Base-by-base conservation (phyloP, 2,329 filamentous ascomycete species). In the Hypomyces perniciosus region DNA sequence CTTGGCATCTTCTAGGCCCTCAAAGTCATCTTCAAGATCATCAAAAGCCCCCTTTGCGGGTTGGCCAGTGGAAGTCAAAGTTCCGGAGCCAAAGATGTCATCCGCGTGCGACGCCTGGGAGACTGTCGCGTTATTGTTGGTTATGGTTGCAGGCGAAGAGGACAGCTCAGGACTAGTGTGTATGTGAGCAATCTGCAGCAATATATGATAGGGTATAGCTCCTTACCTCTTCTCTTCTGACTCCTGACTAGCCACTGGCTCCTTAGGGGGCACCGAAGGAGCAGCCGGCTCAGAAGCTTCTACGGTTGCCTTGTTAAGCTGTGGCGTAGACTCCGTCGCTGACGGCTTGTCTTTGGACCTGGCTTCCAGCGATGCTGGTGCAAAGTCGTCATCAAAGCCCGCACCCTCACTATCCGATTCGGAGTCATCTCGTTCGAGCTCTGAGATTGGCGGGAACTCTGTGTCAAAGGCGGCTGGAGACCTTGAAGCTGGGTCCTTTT, bases 371-470 rank as follows among this genome's bases (percentile, higher is more conserved):
- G 78, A 78, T 2, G 80, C 78, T 10, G 88, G 83, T 1, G 87
- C 85, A 65, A 97, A 97, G 67, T 96, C 86, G 64, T 99, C 93
- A 45, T 95, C 92, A 63, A 97, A 97, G 0, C 91, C 90, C 39
- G 88, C 90, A 44, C 81, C 80, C 44, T 89, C 88, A 53, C 82
- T 87, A 49, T 84, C 85, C 30, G 85, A 86, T 52, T 95, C 90
- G 30, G 87, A 91, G n/a, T 95, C 86, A 27, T 92, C 88, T 30
- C 83, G 79, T 55, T 88, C 86, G 52, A 96, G 72, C 65, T 92
- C 89, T n/a, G 86, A 84, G 54, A 97, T 96, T 1, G 92, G 93
- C 31, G 93, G 93, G 64, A 97, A 97, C 65, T 97, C 93, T 26
- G 82, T 78, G 62, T 84, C 79, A 60, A 88, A 86, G 49, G 69